Conservation (phyloP, 106 monocot species). For the Dendrobium chrysotoxum region DNA sequence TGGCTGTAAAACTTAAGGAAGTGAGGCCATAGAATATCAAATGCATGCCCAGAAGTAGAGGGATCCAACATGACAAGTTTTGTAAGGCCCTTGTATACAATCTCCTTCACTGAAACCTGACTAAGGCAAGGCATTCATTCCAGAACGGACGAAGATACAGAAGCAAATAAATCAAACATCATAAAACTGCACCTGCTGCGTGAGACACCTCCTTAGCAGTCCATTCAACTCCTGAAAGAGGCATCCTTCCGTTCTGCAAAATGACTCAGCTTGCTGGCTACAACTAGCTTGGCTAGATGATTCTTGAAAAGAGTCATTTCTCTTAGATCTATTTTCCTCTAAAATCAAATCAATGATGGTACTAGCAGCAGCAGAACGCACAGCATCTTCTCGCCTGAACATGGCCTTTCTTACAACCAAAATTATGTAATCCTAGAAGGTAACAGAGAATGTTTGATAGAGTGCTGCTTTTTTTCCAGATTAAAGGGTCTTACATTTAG, state of each 20-base stretch:
- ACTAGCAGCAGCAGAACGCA: slow-evolving; percentile 65
- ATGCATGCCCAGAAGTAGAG: slow-evolving; percentile 29
- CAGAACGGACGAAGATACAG: neutral
- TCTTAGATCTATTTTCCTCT: slow-evolving; percentile 41
- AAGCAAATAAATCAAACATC: neutral
- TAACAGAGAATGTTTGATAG: neutral
- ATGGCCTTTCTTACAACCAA: slow-evolving; percentile 84
- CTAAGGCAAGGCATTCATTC: slow-evolving; percentile 17
- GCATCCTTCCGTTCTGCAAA: slow-evolving; percentile 14
- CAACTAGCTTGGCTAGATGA: slow-evolving; percentile 97
- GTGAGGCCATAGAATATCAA: slow-evolving; percentile 92
- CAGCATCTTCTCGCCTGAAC: slow-evolving; percentile 74
- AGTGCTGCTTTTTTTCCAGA: neutral
- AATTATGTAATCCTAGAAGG: slow-evolving; percentile 72
- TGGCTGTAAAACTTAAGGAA: slow-evolving; percentile 64
- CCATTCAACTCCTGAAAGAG: slow-evolving; percentile 85
- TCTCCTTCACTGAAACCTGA: slow-evolving; percentile 68
- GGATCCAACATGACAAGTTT: slow-evolving; percentile 74
- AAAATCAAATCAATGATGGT: slow-evolving; percentile 63
- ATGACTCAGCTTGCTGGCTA: slow-evolving; percentile 70
- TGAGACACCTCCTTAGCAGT: slow-evolving; percentile 75
- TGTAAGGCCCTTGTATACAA: slow-evolving; percentile 61
- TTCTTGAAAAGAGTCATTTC: slow-evolving; percentile 50
- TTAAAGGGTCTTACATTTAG: neutral
- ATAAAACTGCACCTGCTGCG: slow-evolving; percentile 53